Base-by-base conservation (phyloP, 208 protist genomes). In the Vickermania spadyakhi region DNA sequence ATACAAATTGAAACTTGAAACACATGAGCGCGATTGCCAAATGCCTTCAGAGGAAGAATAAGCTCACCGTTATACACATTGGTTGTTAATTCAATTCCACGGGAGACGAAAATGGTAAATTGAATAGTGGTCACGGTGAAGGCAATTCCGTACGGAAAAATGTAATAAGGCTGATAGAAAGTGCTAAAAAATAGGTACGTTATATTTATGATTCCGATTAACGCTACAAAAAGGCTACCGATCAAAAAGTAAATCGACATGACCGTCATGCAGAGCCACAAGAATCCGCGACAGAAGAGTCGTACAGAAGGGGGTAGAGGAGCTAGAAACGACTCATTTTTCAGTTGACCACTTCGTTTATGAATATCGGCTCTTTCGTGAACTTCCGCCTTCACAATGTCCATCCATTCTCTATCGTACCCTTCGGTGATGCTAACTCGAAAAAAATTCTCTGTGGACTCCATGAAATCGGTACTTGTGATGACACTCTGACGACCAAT, bases 41-140 rank as follows among this genome's bases (percentile, higher is more conserved):
- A 79, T 0, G 52, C 64, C 22, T 36, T 31, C 13, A 92, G 56
- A 1, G 70, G 66, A 31, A 82, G 70, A 29, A 89, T 62, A 22
- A 92, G 30, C 21, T 73, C 61, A n/a, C 81, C 81, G 55, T 81
- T 62, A 45, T 79, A 89, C 3, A 67, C 80, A 52, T 75, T 72
- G 23, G 69, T 77, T 1, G 77, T 56, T 18, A 92, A 60, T 41
- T 92, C 81, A 60, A 84, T 75, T 25, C 85, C 81, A 30, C 81
- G 74, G 21, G 78, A 86, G 66, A 73, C 75, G 52, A 86, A 72
- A 2, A 88, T 63, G 29, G 64, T 61, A 52, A 78, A 77, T 58
- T 91, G 77, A 13, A 45, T 67, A 2, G 64, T 56, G 22, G 62
- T 60, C 52, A 88, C 70, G 14, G 82, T 21, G 13, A 88, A 73